These are phyloP conservation scores for Aaosphaeria pasadenensis DNA, from an alignment of 2,329 filamentous ascomycete species.

Conservation along the genomic window DNA sequence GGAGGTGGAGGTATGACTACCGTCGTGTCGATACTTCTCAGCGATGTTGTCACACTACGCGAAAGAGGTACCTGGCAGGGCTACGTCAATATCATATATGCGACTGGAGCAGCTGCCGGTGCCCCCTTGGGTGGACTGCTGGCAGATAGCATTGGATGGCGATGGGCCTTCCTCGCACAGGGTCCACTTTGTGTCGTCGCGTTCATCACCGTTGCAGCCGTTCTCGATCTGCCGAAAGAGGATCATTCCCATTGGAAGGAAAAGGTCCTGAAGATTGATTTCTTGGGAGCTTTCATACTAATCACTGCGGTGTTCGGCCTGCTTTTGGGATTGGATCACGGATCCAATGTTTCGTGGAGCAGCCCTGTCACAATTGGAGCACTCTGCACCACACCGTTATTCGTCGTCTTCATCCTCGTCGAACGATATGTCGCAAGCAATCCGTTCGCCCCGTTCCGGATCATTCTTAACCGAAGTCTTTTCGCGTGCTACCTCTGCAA, in stretches of 20 bases:
- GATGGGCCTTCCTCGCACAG: conserved; percentile 73
- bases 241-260: conserved; percentile 61
- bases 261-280: conserved; percentile 69
- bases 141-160: conserved; percentile 72
- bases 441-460: conserved; percentile 71
- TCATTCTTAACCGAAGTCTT: conserved; percentile 66
- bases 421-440: conserved; percentile 66
- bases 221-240: conserved; percentile 59
- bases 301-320: conserved; percentile 64
- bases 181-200: conserved; percentile 66
- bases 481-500: conserved; percentile 69
- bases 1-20: conserved; percentile 72
- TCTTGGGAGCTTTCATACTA: conserved; percentile 66
- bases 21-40: conserved; percentile 66
- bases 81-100: conserved; percentile 69
- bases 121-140: conserved; percentile 69
- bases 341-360: conserved; percentile 69
- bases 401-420: conserved; percentile 64
- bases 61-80: conserved; percentile 74
- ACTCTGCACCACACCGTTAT: conserved; percentile 58
- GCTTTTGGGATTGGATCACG: conserved; percentile 68
- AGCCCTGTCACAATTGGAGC: conserved; percentile 56
- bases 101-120: conserved; percentile 64
- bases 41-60: conserved; percentile 67
- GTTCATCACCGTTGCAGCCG: conserved; percentile 60